A percentile compares a stretch with the other conserved stretches of the same genome.
Conservation (phyloP, 441 rosid species). For the Hura crepitans region DNA sequence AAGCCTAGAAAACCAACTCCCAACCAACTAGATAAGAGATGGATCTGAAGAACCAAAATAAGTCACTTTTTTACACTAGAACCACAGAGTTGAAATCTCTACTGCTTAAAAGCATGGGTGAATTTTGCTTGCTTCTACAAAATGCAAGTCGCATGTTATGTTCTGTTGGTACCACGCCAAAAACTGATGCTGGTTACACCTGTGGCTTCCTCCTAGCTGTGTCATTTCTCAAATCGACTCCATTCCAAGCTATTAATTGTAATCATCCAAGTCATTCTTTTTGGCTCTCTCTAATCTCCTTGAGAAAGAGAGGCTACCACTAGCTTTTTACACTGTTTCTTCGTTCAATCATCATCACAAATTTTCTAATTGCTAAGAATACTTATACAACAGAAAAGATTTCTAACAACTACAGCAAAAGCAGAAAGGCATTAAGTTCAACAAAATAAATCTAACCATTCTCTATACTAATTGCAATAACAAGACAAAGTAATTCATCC, state of each 20-base stretch:
- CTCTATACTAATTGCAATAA: neutral
- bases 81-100: neutral
- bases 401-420: neutral
- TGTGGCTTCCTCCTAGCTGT: neutral
- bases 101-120: neutral
- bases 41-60: neutral
- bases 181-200: neutral
- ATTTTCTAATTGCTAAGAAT: neutral
- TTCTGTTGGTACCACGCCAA: neutral
- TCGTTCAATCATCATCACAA: neutral
- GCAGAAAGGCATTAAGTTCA: neutral
- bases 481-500: neutral
- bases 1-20: neutral
- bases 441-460: neutral
- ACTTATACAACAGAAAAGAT: neutral
- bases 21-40: neutral
- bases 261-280: neutral
- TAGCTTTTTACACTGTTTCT: neutral
- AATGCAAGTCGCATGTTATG: neutral
- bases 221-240: neutral
- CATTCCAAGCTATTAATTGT: neutral
- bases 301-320: neutral
- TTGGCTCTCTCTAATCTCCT: neutral
- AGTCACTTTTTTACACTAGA: neutral
- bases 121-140: neutral